These are phyloP conservation scores for Lipomyces sp. DNA, from an alignment of 805 yeast genomes.

Conservation along the genomic window DNA sequence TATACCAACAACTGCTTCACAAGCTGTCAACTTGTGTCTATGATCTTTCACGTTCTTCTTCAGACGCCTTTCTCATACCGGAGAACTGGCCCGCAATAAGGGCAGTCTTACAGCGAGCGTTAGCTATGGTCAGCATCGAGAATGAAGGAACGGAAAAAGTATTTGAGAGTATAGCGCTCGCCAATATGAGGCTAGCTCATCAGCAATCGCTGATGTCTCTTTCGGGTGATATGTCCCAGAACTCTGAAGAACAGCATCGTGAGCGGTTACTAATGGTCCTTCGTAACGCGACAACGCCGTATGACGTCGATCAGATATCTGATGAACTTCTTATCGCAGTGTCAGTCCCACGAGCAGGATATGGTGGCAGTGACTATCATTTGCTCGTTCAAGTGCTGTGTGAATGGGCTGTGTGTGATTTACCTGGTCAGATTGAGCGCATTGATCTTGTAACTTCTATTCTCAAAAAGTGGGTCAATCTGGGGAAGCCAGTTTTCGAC, in stretches of 20 bases:
- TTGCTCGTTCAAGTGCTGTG: conserved; percentile 37
- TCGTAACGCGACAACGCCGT: conserved; percentile 28
- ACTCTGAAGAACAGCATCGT: conserved; percentile 35
- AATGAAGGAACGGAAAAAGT: conserved; percentile 24
- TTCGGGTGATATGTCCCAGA: conserved; percentile 16
- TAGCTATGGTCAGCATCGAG: conserved; percentile 25
- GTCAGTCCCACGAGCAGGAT: conserved; percentile 36
- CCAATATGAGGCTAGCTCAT: conserved; percentile 21
- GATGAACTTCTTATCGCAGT: conserved; percentile 37
- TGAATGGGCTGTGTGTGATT: conserved; percentile 41
- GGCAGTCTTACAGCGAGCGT: conserved; percentile 40
- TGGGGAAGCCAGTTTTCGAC: conserved; percentile 40
- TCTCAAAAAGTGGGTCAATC: conserved; percentile 28
- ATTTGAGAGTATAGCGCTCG: conserved; percentile 27
- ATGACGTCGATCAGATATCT: conserved; percentile 25
- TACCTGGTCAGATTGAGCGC: conserved; percentile 34
- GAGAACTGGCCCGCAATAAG: conserved; percentile 42
- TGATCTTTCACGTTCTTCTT: conserved; percentile 37
- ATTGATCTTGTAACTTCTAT: conserved; percentile 38
- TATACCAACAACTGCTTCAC: conserved; percentile 40
- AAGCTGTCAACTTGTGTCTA: conserved; percentile 47
- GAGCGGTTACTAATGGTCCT: conserved; percentile 35
- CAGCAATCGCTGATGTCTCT: conserved; percentile 39
- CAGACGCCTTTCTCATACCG: conserved; percentile 46
- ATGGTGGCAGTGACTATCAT: conserved; percentile 26